Conservation (phyloP, 2,329 filamentous ascomycete genomes). For the Calonectria hongkongensis region DNA sequence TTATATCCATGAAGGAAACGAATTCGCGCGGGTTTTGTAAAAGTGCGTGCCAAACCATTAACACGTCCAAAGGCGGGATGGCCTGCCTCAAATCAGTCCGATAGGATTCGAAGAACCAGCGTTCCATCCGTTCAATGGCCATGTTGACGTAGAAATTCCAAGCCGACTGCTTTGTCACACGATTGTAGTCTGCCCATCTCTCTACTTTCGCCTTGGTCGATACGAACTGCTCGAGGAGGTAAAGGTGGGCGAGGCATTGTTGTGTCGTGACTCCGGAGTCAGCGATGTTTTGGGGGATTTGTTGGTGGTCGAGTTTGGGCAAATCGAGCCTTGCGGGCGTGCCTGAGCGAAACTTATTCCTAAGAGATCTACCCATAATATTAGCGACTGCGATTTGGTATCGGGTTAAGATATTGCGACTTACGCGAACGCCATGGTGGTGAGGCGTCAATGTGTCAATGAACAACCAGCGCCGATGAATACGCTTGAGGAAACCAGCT, state of each 20-base stretch:
- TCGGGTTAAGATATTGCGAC: not conserved
- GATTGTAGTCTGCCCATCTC: conserved; percentile 35
- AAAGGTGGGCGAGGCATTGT: conserved; percentile 28
- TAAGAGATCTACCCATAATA: conserved; percentile 9
- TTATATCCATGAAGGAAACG: conserved; percentile 13
- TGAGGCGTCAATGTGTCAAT: not conserved
- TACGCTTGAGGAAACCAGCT: not conserved
- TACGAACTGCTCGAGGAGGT: conserved; percentile 41
- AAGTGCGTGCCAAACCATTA: conserved; percentile 45
- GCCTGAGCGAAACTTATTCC: conserved; percentile 10
- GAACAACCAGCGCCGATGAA: not conserved
- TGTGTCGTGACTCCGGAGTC: conserved; percentile 27
- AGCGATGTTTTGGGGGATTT: conserved; percentile 22
- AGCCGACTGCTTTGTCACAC: conserved; percentile 21
- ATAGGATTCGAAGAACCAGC: conserved; percentile 40
- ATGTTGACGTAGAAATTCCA: conserved; percentile 50
- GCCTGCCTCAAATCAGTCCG: conserved; percentile 8
- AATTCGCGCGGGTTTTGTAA: conserved; percentile 35
- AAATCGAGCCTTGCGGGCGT: not conserved
- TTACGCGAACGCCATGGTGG: not conserved
- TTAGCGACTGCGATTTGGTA: not conserved
- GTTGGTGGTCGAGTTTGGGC: conserved; percentile 27
- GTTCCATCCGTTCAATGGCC: conserved; percentile 31
- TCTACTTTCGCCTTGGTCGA: conserved; percentile 29
- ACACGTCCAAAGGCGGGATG: conserved; percentile 41